These are phyloP conservation scores for Pseudozyma thailandica DNA, from an alignment of 1,284 basidiomycete species.

Conservation along the genomic window DNA sequence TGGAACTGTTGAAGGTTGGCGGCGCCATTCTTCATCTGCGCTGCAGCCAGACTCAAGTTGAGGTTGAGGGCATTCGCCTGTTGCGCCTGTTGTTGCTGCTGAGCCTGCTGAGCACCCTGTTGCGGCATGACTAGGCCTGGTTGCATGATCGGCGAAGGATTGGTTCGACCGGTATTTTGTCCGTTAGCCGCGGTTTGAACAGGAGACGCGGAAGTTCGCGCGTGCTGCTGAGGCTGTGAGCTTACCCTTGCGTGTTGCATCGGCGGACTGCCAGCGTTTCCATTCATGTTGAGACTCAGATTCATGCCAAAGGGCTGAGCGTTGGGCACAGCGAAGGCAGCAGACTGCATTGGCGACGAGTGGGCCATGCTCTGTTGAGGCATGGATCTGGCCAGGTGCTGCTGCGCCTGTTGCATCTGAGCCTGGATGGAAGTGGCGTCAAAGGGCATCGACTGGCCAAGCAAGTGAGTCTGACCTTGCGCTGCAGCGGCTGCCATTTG, in stretches of 20 bases:
- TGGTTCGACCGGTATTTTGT: slow-evolving; percentile 39
- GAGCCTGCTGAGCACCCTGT: slow-evolving; percentile 9
- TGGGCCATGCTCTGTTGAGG: slow-evolving; percentile 37
- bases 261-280: slow-evolving; percentile 43
- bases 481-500: slow-evolving; percentile 52
- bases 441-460: slow-evolving; percentile 40
- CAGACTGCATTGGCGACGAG: slow-evolving; percentile 47
- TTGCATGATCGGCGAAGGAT: slow-evolving; percentile 48
- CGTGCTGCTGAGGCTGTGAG: slow-evolving; percentile 50
- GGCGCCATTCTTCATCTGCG: slow-evolving; percentile 44
- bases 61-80: slow-evolving; percentile 31
- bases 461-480: slow-evolving; percentile 38
- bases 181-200: slow-evolving; percentile 42
- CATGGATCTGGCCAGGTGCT: slow-evolving; percentile 40
- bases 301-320: slow-evolving; percentile 46
- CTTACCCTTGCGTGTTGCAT: slow-evolving; percentile 53
- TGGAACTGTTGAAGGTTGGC: slow-evolving; percentile 34
- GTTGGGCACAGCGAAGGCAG: slow-evolving; percentile 36
- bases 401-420: slow-evolving; percentile 44
- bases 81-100: slow-evolving; percentile 16
- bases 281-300: slow-evolving; percentile 38
- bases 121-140: slow-evolving; percentile 44
- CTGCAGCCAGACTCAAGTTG: slow-evolving; percentile 38
- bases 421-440: slow-evolving; percentile 44
- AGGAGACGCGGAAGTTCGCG: slow-evolving; percentile 40